phyloP scores from a whole-genome alignment of 2,329 filamentous ascomycete species.

The Neofusicoccum umdonicola region DNA sequence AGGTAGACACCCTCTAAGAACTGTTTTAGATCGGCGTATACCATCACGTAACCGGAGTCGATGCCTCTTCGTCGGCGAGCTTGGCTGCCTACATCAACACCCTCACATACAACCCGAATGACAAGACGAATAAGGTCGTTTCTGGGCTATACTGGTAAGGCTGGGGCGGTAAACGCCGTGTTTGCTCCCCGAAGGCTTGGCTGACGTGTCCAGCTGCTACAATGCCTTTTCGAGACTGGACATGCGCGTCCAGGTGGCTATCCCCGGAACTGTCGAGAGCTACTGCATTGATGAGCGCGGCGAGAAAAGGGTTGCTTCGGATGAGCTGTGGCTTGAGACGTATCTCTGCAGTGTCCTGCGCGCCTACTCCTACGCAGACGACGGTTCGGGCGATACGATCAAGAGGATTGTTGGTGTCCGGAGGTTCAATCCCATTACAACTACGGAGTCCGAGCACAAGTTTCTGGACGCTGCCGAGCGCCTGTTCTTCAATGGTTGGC shows the following conservation, averaged over 20 bases:
- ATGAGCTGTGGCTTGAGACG: conserved; percentile 94
- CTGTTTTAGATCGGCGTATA: conserved; percentile 75
- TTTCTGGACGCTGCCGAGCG: conserved; percentile 93
- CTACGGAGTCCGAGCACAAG: conserved; percentile 95
- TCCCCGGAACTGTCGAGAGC: conserved; percentile 92
- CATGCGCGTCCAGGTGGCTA: conserved; percentile 97
- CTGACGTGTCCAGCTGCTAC: conserved; percentile 67
- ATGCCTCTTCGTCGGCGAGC: conserved; percentile 95
- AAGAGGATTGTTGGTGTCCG: conserved; percentile 97
- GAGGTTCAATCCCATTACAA: conserved; percentile 95
- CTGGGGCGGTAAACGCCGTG: not conserved
- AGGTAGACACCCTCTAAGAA: not conserved
- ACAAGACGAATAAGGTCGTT: conserved; percentile 83
- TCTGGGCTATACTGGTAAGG: conserved; percentile 89
- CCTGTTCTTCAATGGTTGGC: conserved; percentile 93
- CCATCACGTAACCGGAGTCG: conserved; percentile 95
- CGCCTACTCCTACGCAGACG: conserved; percentile 94
- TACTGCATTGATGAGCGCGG: conserved; percentile 97
- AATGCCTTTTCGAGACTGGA: conserved; percentile 98
- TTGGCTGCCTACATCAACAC: conserved; percentile 98
- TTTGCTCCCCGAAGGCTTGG: conserved; percentile 8
- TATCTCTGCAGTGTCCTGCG: conserved; percentile 93
- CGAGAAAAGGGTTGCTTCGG: conserved; percentile 88
- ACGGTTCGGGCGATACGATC: conserved; percentile 90
- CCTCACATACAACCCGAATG: conserved; percentile 82